Percentiles rank a stretch among this genome's conserved stretches.
Evolutionary conservation across 2,329 filamentous ascomycete species (phyloP).

Genomic region (Aspergillus novoparasiticus): DNA sequence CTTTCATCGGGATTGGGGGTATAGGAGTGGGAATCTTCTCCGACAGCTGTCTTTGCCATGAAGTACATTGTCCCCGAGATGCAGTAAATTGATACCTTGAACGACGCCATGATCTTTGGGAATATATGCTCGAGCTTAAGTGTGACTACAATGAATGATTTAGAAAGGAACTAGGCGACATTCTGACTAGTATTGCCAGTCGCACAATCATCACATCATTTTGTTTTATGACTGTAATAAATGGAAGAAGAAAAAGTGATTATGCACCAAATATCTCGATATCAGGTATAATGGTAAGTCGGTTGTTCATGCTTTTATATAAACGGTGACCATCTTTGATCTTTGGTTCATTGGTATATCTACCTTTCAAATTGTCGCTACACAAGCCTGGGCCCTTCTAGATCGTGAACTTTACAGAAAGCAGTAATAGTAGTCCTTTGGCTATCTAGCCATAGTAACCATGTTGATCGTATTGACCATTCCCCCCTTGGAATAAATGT

Average conservation of each 20-base stretch:
- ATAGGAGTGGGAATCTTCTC: too few species aligned
- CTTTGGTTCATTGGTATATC: neutral
- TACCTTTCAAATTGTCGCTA: neutral
- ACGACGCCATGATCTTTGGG: too few species aligned
- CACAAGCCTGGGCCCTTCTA: neutral
- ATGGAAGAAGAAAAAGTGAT: neutral
- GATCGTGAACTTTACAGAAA: neutral
- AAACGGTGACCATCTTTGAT: neutral
- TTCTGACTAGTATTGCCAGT: neutral
- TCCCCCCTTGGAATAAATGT: neutral
- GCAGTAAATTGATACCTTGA: too few species aligned
- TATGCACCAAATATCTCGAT: neutral
- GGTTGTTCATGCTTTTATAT: neutral
- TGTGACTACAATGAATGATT: neutral
- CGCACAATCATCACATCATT: neutral
- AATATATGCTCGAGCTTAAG: neutral
- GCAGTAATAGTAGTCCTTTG: neutral
- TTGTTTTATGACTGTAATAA: neutral
- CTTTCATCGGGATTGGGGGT: too few species aligned
- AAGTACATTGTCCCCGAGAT: too few species aligned
- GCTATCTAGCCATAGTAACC: neutral
- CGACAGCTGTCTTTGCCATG: too few species aligned
- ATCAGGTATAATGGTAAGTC: neutral
- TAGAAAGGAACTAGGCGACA: neutral
- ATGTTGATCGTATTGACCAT: too few species aligned